Evolutionary conservation across 106 monocot species (phyloP).

Genomic region (Iris macrosiphon): DNA sequence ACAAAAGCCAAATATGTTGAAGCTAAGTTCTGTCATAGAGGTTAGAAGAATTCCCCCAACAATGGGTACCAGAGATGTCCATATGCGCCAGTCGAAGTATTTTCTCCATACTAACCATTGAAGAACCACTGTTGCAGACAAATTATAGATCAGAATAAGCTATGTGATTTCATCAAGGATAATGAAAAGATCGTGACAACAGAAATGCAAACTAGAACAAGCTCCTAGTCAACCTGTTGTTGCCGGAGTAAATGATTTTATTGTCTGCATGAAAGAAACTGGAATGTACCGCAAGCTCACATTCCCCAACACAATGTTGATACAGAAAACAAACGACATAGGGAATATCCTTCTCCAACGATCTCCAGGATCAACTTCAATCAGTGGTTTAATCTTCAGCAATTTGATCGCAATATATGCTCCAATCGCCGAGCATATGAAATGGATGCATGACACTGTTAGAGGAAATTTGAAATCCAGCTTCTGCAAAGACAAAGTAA

Average conservation of each 20-base stretch:
- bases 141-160: background rate
- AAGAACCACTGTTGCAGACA: conserved; percentile 45
- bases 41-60: conserved; percentile 86
- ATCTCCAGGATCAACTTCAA: conserved; percentile 79
- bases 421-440: conserved; percentile 88
- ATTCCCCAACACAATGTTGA: conserved; percentile 94
- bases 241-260: conserved; percentile 92
- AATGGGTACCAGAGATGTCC: conserved; percentile 81
- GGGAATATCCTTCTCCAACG: conserved; percentile 98
- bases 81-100: conserved; percentile 73
- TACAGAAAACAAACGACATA: conserved; percentile 99
- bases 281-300: conserved; percentile 97
- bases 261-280: conserved; percentile 98
- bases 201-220: conserved; percentile 1
- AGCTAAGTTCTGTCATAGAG: conserved; percentile 84
- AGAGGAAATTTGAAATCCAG: conserved; percentile 91
- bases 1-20: conserved; percentile 74
- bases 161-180: background rate
- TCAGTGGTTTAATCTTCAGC: conserved; percentile 71
- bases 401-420: conserved; percentile 78
- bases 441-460: conserved; percentile 86
- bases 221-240: conserved; percentile 55
- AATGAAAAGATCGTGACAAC: background rate
- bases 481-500: conserved; percentile 40
- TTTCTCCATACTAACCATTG: conserved; percentile 89